A percentile compares a stretch with the other conserved stretches of the same genome.
Evolutionary conservation across 768 basidiomycete species (phyloP).

Genomic region (Rhodotorula kratochvilovae): DNA sequence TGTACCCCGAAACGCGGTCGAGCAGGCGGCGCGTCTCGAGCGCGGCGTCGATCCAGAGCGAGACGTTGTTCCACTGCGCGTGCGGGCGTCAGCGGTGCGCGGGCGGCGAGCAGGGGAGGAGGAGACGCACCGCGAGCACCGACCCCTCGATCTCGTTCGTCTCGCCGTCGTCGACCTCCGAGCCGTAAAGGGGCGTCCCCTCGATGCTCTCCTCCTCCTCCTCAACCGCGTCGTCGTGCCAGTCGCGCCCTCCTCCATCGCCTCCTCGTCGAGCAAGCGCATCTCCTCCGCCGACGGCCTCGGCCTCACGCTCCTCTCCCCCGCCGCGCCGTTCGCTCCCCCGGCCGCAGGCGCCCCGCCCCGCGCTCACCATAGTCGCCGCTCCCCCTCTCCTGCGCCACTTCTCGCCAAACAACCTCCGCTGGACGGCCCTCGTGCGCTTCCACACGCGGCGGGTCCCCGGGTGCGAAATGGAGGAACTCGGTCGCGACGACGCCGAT

Average conservation of each 20-base stretch:
- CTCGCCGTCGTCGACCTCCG: background rate
- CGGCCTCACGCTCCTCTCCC: background rate
- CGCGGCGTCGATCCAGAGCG: conserved; percentile 34
- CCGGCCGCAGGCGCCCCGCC: background rate
- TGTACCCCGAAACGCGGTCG: conserved; percentile 40
- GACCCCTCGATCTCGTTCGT: conserved; percentile 9
- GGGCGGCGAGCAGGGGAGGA: background rate
- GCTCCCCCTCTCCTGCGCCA: background rate
- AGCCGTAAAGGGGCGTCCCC: background rate
- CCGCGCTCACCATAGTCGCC: background rate
- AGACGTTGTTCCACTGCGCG: conserved; percentile 28
- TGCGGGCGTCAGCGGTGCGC: background rate
- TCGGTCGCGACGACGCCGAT: conserved; percentile 37
- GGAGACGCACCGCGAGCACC: conserved; percentile 18
- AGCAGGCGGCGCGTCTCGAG: conserved; percentile 38
- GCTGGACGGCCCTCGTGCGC: conserved; percentile 12
- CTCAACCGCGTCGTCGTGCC: conserved; percentile 2
- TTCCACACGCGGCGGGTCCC: conserved; percentile 25
- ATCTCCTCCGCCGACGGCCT: conserved; percentile 6
- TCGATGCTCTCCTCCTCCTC: conserved; percentile 28
- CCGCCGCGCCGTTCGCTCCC: background rate
- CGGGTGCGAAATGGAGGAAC: conserved; percentile 20
- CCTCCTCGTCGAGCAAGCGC: background rate
- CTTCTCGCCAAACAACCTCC: conserved; percentile 20
- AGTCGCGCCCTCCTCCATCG: conserved; percentile 27